phyloP scores from a whole-genome alignment of 371 early-diverging fungal species.

The Mucor sp. region DNA sequence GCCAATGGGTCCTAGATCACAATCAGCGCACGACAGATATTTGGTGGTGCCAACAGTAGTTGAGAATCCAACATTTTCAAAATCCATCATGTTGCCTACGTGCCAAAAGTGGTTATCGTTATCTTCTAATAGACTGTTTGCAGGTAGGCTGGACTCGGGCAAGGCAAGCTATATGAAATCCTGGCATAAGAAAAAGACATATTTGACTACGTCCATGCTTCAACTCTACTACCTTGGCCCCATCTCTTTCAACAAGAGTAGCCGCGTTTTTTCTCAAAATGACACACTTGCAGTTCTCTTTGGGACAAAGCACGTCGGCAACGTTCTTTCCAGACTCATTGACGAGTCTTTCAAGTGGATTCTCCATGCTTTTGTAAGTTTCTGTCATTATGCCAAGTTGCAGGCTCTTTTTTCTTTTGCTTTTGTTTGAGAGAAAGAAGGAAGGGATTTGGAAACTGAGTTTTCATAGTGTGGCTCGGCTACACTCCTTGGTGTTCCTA shows the following conservation, averaged over 20 bases:
- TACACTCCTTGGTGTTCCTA: background rate
- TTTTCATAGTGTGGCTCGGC: background rate
- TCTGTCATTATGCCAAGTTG: background rate
- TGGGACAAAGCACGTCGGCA: slow-evolving; percentile 46
- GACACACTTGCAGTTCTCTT: slow-evolving; percentile 38
- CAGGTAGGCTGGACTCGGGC: slow-evolving; percentile 28
- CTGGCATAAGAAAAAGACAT: too few species aligned
- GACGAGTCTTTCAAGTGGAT: slow-evolving; percentile 31
- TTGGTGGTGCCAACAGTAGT: slow-evolving; percentile 58
- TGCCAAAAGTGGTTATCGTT: slow-evolving; percentile 53
- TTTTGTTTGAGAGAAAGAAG: background rate
- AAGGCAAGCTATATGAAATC: slow-evolving; percentile 30
- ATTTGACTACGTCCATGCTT: too few species aligned
- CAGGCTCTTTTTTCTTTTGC: background rate
- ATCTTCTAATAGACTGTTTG: slow-evolving; percentile 10
- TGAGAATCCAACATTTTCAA: slow-evolving; percentile 83
- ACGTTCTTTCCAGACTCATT: slow-evolving; percentile 28
- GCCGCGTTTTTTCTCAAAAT: slow-evolving; percentile 42
- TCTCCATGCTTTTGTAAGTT: slow-evolving; percentile 23
- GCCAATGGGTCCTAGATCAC: slow-evolving; percentile 80
- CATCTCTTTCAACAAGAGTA: slow-evolving; percentile 40
- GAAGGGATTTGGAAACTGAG: background rate
- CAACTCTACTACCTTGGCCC: slow-evolving; percentile 45
- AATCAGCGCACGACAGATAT: slow-evolving; percentile 82
- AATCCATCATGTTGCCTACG: slow-evolving; percentile 69